Evolutionary conservation across 345 rosid species (phyloP), one percentile per base, ranked within the genome.

Genomic region (Eucalyptus curtisii): DNA sequence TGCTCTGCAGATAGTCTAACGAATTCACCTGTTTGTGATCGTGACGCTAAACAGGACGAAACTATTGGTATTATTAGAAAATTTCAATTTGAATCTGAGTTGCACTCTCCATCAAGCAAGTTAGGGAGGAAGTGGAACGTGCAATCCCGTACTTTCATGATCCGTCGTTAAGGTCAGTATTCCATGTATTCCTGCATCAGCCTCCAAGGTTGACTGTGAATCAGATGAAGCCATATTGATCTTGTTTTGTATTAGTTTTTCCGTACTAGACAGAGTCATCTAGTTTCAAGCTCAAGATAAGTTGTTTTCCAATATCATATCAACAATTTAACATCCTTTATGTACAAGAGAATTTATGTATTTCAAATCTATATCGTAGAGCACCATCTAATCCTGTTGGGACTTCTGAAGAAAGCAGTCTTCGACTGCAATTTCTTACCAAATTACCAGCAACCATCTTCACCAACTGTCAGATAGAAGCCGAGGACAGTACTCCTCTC

Each of bases 361-460:
- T 45, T 48, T 81, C 49, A 7, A 25, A 33, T 80, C 33, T 20
- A 44, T 57, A 86, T 86, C 49, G 86, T 88, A 89, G 90, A 76
- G n/a, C 86, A 47, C 31, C 76, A 49, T 50, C 59, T 76, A 49
- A 53, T 22, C 82, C 25, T 8, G 19, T 31, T 31, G 76, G 71
- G 20, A 85, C 40, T 88, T 47, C 88, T 20, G 59, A 87, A 42
- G 89, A 53, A 71, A 86, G 89, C 76, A 92, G 92, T 31, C 86
- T 92, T 25, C 52, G 90, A 19, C 85, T 93, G 84, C 90, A 49
- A 44, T 93, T 93, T 55, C 88, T 66, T 17, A 88, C 88, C 53
- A 89, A 87, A 84, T 86, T 88, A 52, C 89, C 91, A 8, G 9
- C 90, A 20, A 80, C 88, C 87, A 89, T 93, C 52, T 93, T 91